Evolutionary conservation across 2,329 filamentous ascomycete species (phyloP), one percentile per base, ranked within the genome.

Genomic region (Madurella fahalii): DNA sequence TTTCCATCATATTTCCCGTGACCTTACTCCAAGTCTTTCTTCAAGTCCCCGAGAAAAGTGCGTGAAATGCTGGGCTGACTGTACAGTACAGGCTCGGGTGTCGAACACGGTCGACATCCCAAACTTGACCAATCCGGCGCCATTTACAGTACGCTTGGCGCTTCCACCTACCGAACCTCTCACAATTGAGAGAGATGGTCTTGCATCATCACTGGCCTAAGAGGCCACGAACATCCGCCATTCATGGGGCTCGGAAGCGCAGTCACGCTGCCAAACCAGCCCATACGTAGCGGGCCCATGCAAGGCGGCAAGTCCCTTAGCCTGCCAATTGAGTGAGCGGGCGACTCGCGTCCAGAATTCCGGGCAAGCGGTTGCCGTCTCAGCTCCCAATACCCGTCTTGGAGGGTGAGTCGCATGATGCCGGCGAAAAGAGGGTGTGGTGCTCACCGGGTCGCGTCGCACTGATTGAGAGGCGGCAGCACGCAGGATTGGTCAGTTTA

Each of bases 381-480:
- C 50, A 50, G 31, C 18, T 16, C 25, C 20, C 41, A 31, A 47
- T 48, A 53, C 53, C 50, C 47, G 53, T 52, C 53, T 46, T 40
- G 42, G 47, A 46, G 52, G 40, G 43, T 44, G 43, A 32, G 40
- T 51, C 41, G 54, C 48, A 58, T 58, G 51, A 58, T 42, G 40
- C 31, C 47, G 47, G 39, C 13, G 25, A 5, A 32, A 32, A 43
- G 47, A 56, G 47, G 53, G 55, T 60, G 58, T 56, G 58, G 40
- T 53, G 46, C 42, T 57, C 56, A 53, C 50, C 50, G 53, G 49
- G 56, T 58, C 49, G 40, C 53, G 54, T 50, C 44, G 41, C 50
- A 41, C 48, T 46, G 31, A 25, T 40, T 48, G 17, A 18, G 30
- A 25, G 16, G 2, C 13, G 11, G 47, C n/a, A 31, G 18, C 40